Evolutionary conservation across 2,329 filamentous ascomycete species (phyloP), one percentile per base, ranked within the genome.

Genomic region (Byssothecium circinans): DNA sequence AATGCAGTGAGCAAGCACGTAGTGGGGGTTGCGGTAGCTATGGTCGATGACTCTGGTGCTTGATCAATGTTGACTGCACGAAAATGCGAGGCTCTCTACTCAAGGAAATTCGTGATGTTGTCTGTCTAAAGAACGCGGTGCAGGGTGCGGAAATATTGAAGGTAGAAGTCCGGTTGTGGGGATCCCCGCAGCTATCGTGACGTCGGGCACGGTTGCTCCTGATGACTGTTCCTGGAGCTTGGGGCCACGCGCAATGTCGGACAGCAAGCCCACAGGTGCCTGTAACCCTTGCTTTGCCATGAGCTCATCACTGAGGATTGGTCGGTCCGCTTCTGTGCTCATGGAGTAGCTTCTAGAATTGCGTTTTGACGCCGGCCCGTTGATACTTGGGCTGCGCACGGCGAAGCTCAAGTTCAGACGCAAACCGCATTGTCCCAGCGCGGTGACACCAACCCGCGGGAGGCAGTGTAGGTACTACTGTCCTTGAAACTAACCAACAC

Each of bases 131-230:
- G 33, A 41, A 15, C 30, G 41, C 22, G 46, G 18, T 18, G 14
- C 12, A 27, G 41, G 35, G 44, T 50, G 40, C 33, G 34, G n/a
- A 44, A 18, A 32, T 29, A 6, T 11, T 17, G 36, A 19, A 32
- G 39, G 25, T 19, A 33, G 45, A 34, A 23, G 30, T 18, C 38
- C 38, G n/a, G 18, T 19, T 38, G 47, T 32, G 47, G 47, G 48
- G 47, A 19, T 33, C 15, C 19, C 46, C 46, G 52, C 52, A 49
- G 50, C 36, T 47, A 43, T 57, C 43, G 46, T 48, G 35, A 43
- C 45, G 25, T 32, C 36, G 49, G 49, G 56, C 56, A 57, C 53
- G 56, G 53, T 25, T 47, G 50, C 35, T 35, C 30, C 8, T 32
- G 27, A 36, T 40, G 30, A 41, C 41, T 35, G 30, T 20, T 20